These are phyloP conservation scores for Opeltia flavorubescens DNA, from an alignment of 495 filamentous ascomycete species.

Conservation along the genomic window DNA sequence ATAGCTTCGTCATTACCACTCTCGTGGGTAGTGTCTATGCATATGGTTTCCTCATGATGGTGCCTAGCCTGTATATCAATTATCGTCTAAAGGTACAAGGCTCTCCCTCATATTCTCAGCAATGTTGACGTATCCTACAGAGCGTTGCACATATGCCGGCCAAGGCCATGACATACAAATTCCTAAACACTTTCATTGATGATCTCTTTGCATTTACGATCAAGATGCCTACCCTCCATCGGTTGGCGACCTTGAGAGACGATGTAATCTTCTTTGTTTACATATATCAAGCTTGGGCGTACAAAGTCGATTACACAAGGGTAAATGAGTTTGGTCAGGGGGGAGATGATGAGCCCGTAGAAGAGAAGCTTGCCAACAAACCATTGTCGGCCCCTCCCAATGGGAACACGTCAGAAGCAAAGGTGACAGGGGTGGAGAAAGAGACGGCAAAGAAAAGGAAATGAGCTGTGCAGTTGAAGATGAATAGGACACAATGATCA, in stretches of 20 bases:
- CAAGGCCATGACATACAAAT: conserved; percentile 95
- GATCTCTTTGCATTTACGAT: conserved; percentile 96
- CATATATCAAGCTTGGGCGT: conserved; percentile 87
- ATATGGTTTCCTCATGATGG: conserved; percentile 99
- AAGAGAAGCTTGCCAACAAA: conserved; percentile 38
- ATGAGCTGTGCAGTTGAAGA: no score
- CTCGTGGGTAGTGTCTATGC: conserved; percentile 94
- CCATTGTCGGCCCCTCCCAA: conserved; percentile 14
- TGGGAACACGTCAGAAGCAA: conserved; percentile 19
- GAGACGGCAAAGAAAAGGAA: conserved; percentile 17
- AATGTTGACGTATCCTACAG: conserved; percentile 22
- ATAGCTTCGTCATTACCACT: conserved; percentile 80
- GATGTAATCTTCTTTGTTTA: conserved; percentile 98
- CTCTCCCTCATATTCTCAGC: not conserved
- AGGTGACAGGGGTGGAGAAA: conserved; percentile 22
- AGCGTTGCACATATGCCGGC: conserved; percentile 94
- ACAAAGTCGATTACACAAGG: conserved; percentile 80
- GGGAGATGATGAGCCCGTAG: conserved; percentile 66
- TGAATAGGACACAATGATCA: no score
- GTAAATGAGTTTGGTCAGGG: conserved; percentile 98
- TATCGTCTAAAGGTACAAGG: conserved; percentile 66
- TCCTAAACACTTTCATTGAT: conserved; percentile 69
- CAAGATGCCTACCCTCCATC: conserved; percentile 94
- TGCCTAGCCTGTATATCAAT: conserved; percentile 94
- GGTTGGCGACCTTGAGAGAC: conserved; percentile 86